Evolutionary conservation across 345 rosid genomes (phyloP), one percentile per base, ranked within the genome.

Genomic region (Populus deltoides): DNA sequence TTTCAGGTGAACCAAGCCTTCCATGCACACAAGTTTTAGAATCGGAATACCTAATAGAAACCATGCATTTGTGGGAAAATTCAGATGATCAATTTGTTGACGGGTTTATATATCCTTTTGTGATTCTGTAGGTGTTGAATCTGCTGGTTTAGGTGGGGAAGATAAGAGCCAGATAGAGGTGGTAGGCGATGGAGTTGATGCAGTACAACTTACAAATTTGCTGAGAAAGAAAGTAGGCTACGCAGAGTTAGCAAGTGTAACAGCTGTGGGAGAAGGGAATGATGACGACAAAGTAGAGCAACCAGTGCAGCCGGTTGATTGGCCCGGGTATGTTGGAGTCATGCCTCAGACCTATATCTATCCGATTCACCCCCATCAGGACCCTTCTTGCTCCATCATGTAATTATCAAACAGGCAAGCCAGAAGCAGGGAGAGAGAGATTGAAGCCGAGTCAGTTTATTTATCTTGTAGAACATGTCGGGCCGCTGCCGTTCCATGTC

Each of bases 131-230:
- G 69, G 69, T 9, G 39, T 66, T 27, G 69, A 66, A 66, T 66
- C 24, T 0, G 74, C 0, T 49, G 43, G 70, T 1, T 8, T 78
- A 2, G 69, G 36, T 7, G 85, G 53, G 45, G 6, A 6, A n/a
- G 81, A 81, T 15, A 36, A 27, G 78, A 61, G n/a, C 45, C 68
- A 73, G 72, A 36, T 81, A 10, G 83, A 72, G 70, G 75, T 77
- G 33, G 43, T 27, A 8, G 83, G 82, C 10, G 83, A 77, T 0
- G 39, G 49, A 27, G 55, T 77, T 0, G 82, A 85, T 33, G 33
- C 79, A 8, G 77, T 38, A 18, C 10, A 41, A 0, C 33, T 85
- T 15, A 62, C 75, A 3, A 47, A 0, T 13, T 20, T n/a, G 45
- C 39, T 85, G 13, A 49, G 80, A 36, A 71, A 67, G 79, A 67